phyloP scores from a whole-genome alignment of 495 filamentous ascomycete species.

The Lasiosphaeria hispida region DNA sequence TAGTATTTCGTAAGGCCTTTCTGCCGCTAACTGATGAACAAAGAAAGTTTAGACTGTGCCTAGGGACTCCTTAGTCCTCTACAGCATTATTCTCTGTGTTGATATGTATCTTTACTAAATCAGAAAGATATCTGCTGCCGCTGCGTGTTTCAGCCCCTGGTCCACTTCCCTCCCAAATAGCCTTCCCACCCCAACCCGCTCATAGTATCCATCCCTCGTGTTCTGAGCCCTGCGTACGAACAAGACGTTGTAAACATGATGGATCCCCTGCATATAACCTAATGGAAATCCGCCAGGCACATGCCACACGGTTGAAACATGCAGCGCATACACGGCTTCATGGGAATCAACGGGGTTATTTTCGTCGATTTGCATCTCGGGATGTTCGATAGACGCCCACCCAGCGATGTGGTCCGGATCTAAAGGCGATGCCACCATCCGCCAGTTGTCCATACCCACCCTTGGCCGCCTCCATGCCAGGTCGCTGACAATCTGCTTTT shows the following conservation, averaged over 20 bases:
- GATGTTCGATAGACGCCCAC: slow-evolving; percentile 18
- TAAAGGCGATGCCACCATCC: slow-evolving; percentile 12
- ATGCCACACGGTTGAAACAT: slow-evolving; percentile 1
- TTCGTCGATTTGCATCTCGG: not conserved
- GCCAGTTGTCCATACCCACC: not conserved
- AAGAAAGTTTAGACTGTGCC: too few relatives aligned
- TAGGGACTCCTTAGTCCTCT: too few relatives aligned
- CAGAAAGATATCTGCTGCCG: too few relatives aligned
- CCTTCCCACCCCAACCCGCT: not conserved
- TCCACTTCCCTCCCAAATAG: not conserved
- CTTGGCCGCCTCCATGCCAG: not conserved
- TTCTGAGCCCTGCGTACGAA: not conserved
- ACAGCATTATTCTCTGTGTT: too few relatives aligned
- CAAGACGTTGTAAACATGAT: not conserved
- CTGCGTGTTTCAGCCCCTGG: too few relatives aligned
- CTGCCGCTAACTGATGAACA: too few relatives aligned
- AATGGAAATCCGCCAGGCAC: not conserved
- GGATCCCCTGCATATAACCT: not conserved
- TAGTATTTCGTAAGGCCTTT: too few relatives aligned
- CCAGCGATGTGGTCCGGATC: slow-evolving; percentile 11
- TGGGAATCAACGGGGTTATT: not conserved
- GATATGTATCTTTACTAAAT: too few relatives aligned
- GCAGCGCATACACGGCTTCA: slow-evolving; percentile 7
- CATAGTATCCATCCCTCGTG: not conserved
- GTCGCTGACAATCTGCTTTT: not conserved